phyloP scores from a whole-genome alignment of 352 stramenopile species.

The Globisporangium emineosum region DNA sequence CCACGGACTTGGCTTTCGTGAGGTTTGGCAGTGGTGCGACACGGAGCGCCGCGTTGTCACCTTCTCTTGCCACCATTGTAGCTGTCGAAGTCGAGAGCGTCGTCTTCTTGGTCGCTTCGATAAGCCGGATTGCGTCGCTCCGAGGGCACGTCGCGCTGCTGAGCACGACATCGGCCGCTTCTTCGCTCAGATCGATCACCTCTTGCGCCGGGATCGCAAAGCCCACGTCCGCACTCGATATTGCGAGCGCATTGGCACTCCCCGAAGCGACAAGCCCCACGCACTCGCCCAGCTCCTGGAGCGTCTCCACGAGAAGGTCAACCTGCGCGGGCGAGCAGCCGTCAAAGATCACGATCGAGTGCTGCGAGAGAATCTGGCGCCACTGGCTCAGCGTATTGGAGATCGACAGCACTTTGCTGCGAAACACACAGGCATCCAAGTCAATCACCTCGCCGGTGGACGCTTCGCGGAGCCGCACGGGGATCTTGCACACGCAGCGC shows the following conservation, averaged over 20 bases:
- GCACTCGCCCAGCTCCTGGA: conserved; percentile 51
- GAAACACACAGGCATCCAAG: conserved; percentile 34
- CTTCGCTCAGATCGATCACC: conserved; percentile 46
- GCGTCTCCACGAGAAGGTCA: conserved; percentile 45
- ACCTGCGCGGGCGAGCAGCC: conserved; percentile 36
- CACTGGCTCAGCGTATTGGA: conserved; percentile 53
- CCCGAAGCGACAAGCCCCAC: conserved; percentile 45
- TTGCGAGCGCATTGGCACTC: conserved; percentile 39
- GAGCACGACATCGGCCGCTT: conserved; percentile 43
- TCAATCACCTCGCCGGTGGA: conserved; percentile 32
- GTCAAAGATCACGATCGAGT: conserved; percentile 46
- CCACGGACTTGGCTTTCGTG: conserved; percentile 18
- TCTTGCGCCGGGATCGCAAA: conserved; percentile 43
- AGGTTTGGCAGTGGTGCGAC: conserved; percentile 12
- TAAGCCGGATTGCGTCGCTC: conserved; percentile 46
- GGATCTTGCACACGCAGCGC: conserved; percentile 28
- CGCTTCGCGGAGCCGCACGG: conserved; percentile 35
- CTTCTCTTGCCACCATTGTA: background rate
- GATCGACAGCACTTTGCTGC: conserved; percentile 39
- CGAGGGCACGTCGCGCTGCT: conserved; percentile 35
- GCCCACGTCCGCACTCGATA: conserved; percentile 43
- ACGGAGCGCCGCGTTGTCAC: background rate
- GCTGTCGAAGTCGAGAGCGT: background rate
- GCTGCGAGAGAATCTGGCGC: conserved; percentile 38
- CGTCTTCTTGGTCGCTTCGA: conserved; percentile 43